A percentile compares a stretch with the other conserved stretches of the same genome.
Evolutionary conservation across 352 stramenopile genomes (phyloP).

Genomic region (Pythium guiyangense): DNA sequence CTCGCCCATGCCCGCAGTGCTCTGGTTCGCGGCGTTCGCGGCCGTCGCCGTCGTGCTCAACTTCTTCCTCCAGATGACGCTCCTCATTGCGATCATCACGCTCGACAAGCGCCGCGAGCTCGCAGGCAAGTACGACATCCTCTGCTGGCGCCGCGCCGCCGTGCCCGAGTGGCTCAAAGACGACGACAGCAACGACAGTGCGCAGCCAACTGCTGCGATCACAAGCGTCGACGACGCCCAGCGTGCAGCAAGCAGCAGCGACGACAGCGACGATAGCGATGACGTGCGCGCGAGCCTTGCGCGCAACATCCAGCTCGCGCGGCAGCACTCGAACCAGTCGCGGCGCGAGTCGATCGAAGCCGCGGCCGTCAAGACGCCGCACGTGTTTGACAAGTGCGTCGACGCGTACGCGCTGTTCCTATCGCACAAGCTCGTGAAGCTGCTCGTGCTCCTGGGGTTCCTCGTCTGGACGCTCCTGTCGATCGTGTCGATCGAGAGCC

Average conservation of each 20-base stretch:
- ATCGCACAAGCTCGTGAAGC: slow-evolving; percentile 39
- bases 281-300: neutral
- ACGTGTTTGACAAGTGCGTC: slow-evolving; percentile 39
- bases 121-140: slow-evolving; percentile 46
- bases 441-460: slow-evolving; percentile 55
- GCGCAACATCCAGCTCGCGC: neutral
- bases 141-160: slow-evolving; percentile 32
- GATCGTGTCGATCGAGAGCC: slow-evolving; percentile 42
- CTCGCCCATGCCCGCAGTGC: slow-evolving; percentile 57
- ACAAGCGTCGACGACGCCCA: neutral
- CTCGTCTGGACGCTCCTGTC: slow-evolving; percentile 36
- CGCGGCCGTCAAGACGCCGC: slow-evolving; percentile 3
- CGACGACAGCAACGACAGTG: neutral
- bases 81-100: slow-evolving; percentile 54
- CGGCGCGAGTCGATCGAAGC: slow-evolving; percentile 15
- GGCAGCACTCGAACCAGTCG: slow-evolving; percentile 12
- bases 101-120: slow-evolving; percentile 71
- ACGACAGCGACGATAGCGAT: slow-evolving; percentile 6
- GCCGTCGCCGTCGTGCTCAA: slow-evolving; percentile 41
- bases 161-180: slow-evolving; percentile 13
- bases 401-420: slow-evolving; percentile 40
- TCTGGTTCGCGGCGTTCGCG: slow-evolving; percentile 58
- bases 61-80: slow-evolving; percentile 58
- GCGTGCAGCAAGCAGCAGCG: neutral
- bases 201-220: neutral